A percentile compares a stretch with the other conserved stretches of the same genome.
Evolutionary conservation across 169 alveolate genomes (phyloP).

Genomic region (Eimeria zaria): DNA sequence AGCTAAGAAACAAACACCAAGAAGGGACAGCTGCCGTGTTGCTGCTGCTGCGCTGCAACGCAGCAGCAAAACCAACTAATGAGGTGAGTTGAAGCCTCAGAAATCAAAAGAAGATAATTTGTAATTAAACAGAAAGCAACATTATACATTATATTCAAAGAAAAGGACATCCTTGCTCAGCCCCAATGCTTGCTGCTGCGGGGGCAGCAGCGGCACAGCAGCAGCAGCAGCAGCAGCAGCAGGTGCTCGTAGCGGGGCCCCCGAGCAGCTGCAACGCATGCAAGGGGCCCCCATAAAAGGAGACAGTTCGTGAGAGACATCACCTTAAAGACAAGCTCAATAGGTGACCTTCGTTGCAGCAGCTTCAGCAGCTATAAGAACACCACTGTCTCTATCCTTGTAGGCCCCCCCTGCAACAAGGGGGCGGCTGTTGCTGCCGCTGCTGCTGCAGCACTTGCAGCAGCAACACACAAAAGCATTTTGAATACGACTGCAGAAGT

Average conservation of each 20-base stretch:
- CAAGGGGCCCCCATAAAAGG: conserved; percentile 67
- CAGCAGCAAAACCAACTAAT: too few relatives aligned
- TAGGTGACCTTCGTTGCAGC: neutral
- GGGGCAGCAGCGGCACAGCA: conserved; percentile 14
- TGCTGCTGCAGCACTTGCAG: conserved; percentile 54
- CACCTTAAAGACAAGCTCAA: neutral
- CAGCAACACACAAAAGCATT: conserved; percentile 35
- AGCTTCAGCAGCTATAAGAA: neutral
- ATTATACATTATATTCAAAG: too few relatives aligned
- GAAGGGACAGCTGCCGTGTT: too few relatives aligned
- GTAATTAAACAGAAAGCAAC: too few relatives aligned
- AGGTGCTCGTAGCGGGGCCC: conserved; percentile 67
- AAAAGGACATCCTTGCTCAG: too few relatives aligned
- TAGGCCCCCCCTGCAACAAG: conserved; percentile 43
- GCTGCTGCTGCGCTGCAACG: too few relatives aligned
- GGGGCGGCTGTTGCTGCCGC: conserved; percentile 64
- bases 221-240: conserved; percentile 29
- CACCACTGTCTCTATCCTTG: neutral
- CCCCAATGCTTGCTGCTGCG: conserved; percentile 34
- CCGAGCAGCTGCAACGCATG: conserved; percentile 52
- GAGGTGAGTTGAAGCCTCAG: too few relatives aligned
- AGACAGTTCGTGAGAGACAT: conserved; percentile 12
- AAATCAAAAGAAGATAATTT: neutral
- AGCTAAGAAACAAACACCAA: too few relatives aligned
- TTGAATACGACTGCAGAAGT: conserved; percentile 13